Evolutionary conservation across 2,329 filamentous ascomycete species (phyloP).

Genomic region (Epichloe sylvatica): DNA sequence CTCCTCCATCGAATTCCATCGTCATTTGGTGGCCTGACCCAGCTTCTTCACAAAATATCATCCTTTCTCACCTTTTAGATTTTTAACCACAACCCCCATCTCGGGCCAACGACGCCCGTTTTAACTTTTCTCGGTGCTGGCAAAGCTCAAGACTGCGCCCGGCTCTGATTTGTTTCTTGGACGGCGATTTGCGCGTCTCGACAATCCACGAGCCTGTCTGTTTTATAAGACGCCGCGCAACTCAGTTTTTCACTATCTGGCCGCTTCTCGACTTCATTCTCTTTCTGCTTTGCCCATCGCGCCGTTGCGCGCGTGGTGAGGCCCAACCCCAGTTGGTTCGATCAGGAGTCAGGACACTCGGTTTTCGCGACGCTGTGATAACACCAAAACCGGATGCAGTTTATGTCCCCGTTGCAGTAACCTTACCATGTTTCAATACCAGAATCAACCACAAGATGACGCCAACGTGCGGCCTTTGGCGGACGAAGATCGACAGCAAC

Average conservation of each 20-base stretch:
- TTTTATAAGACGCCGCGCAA: background rate
- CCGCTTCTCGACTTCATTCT: background rate
- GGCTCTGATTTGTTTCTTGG: background rate
- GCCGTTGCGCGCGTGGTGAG: background rate
- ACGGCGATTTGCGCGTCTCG: background rate
- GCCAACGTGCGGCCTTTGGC: slow-evolving; percentile 21
- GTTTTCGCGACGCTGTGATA: background rate
- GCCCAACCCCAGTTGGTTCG: background rate
- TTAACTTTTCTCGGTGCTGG: background rate
- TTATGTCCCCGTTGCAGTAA: background rate
- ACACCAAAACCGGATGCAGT: background rate
- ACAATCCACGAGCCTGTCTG: background rate
- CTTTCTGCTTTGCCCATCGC: background rate
- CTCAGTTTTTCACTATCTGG: background rate
- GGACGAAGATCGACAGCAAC: slow-evolving; percentile 25
- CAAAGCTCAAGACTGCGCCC: slow-evolving; percentile 1
- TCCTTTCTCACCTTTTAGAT: background rate
- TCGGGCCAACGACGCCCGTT: background rate
- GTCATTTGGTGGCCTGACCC: background rate
- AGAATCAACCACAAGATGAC: slow-evolving; percentile 17
- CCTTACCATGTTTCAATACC: slow-evolving; percentile 21
- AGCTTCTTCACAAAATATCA: background rate
- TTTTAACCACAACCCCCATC: background rate
- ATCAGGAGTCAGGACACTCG: background rate
- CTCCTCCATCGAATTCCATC: background rate